phyloP scores from a whole-genome alignment of 345 rosid species.

The Salix purpurea region DNA sequence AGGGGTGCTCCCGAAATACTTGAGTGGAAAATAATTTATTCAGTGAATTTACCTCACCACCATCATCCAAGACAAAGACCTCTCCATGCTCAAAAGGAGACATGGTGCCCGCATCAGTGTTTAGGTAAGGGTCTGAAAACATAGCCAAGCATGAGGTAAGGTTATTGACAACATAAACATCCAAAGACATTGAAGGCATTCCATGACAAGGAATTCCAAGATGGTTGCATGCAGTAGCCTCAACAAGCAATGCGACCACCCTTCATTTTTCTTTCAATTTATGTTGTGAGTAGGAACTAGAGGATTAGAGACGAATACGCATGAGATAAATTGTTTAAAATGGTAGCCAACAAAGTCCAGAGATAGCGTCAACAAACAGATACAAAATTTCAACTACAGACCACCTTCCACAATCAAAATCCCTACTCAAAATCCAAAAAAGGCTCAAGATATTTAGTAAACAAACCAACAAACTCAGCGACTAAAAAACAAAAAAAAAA shows the following conservation, averaged over 20 bases:
- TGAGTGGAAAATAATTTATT: not conserved
- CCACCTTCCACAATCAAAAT: not conserved
- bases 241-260: not conserved
- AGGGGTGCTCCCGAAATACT: not conserved
- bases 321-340: not conserved
- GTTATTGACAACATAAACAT: not conserved
- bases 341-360: not conserved
- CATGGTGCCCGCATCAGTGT: conserved; percentile 98
- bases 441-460: not conserved
- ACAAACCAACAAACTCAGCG: not conserved
- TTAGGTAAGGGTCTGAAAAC: conserved; percentile 81
- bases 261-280: conserved; percentile 8
- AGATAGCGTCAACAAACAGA: not conserved
- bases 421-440: not conserved
- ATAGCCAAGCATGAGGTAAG: not conserved
- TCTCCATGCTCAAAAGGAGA: conserved; percentile 98
- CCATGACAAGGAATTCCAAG: not conserved
- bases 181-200: not conserved
- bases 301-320: not conserved
- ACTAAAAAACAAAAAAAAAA: not conserved
- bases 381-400: not conserved
- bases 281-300: not conserved
- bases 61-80: conserved; percentile 93
- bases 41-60: conserved; percentile 71
- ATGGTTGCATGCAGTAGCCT: not conserved